Conservation (phyloP, 2,329 filamentous ascomycete species). For the Reticulascus tulasneorum region DNA sequence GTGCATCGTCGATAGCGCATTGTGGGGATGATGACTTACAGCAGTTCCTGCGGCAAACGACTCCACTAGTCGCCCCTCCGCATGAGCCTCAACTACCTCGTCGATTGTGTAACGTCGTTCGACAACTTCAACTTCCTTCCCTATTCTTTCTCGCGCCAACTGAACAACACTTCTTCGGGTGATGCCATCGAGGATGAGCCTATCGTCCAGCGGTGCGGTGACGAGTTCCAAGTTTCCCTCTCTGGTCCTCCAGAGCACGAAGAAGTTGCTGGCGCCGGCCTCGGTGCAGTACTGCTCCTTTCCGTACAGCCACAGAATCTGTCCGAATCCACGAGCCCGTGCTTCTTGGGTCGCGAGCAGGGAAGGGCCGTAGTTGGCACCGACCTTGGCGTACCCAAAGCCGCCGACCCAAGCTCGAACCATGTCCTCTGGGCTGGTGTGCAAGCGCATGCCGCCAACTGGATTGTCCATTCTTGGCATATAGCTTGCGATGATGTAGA, state of each 20-base stretch:
- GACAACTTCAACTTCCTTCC: slow-evolving; percentile 62
- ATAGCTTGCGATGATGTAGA: slow-evolving; percentile 74
- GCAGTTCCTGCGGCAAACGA: slow-evolving; percentile 86
- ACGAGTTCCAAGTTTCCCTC: slow-evolving; percentile 66
- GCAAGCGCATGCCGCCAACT: slow-evolving; percentile 62
- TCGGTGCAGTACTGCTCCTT: slow-evolving; percentile 76
- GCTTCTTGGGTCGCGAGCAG: slow-evolving; percentile 77
- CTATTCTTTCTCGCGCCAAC: slow-evolving; percentile 61
- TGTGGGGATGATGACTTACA: slow-evolving; percentile 45
- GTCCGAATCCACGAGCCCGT: slow-evolving; percentile 68
- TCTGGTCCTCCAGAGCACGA: slow-evolving; percentile 70
- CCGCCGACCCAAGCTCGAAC: slow-evolving; percentile 91
- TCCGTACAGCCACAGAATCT: slow-evolving; percentile 93
- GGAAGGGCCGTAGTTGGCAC: slow-evolving; percentile 87
- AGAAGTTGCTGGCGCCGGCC: slow-evolving; percentile 90
- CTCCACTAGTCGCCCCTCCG: slow-evolving; percentile 76
- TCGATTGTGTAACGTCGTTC: slow-evolving; percentile 80
- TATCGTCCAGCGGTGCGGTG: slow-evolving; percentile 78
- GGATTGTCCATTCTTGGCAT: slow-evolving; percentile 55
- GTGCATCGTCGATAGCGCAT: background rate
- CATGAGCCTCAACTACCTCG: slow-evolving; percentile 67
- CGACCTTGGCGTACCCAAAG: slow-evolving; percentile 88
- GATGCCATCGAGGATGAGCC: slow-evolving; percentile 82
- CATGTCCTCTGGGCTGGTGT: slow-evolving; percentile 76
- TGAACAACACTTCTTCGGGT: slow-evolving; percentile 79